These are phyloP conservation scores for Kondoa malvinella DNA, from an alignment of 768 basidiomycete genomes.

Conservation along the genomic window DNA sequence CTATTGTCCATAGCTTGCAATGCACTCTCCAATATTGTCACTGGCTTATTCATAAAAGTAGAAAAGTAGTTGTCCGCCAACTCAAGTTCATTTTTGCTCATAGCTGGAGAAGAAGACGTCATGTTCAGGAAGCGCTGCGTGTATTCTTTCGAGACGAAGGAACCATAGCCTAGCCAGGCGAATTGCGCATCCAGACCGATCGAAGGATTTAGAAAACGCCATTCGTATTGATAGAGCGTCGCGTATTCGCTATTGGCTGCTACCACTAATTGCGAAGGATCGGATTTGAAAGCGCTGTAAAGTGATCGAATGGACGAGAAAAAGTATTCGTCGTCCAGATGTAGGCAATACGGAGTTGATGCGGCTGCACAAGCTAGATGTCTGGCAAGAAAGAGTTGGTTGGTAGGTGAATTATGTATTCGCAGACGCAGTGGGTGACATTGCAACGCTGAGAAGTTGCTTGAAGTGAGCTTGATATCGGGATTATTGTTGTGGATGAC, in stretches of 20 bases:
- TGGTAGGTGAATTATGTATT: slow-evolving; percentile 25
- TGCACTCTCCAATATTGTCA: slow-evolving; percentile 15
- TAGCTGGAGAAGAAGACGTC: not conserved
- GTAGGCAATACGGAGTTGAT: slow-evolving; percentile 9
- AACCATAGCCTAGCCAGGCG: slow-evolving; percentile 25
- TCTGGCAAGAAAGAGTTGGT: slow-evolving; percentile 23
- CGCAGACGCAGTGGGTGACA: slow-evolving; percentile 19
- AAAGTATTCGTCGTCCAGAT: slow-evolving; percentile 26
- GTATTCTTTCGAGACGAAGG: slow-evolving; percentile 16
- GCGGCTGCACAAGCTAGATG: slow-evolving; percentile 22
- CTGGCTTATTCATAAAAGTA: slow-evolving; percentile 21
- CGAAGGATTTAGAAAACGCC: slow-evolving; percentile 22
- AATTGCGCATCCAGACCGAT: slow-evolving; percentile 24
- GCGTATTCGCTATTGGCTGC: slow-evolving; percentile 18
- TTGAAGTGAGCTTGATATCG: slow-evolving; percentile 12
- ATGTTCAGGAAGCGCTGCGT: slow-evolving; percentile 18
- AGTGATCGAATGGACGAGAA: slow-evolving; percentile 17
- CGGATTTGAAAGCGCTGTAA: slow-evolving; percentile 22
- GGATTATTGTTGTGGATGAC: slow-evolving; percentile 27
- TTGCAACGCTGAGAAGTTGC: slow-evolving; percentile 3
- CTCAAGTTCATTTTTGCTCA: slow-evolving; percentile 14
- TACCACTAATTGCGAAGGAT: slow-evolving; percentile 18
- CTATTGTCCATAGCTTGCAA: slow-evolving; percentile 10
- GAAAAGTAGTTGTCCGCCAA: slow-evolving; percentile 26
- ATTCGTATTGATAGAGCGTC: slow-evolving; percentile 19